Base-by-base conservation (phyloP, 805 yeast species). In the Pichia heedii region DNA sequence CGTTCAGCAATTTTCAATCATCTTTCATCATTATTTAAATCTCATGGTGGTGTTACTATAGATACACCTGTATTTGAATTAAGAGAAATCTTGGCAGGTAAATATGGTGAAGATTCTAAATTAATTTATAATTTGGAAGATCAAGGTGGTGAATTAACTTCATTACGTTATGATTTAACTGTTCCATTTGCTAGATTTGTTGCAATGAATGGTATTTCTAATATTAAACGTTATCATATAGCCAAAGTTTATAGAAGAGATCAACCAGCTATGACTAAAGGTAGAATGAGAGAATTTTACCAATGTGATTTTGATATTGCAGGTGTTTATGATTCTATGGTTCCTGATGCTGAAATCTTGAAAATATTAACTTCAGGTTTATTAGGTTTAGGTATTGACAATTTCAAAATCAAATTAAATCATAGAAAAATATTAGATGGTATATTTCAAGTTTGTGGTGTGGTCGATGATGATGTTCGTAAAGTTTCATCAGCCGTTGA, bases 211-310 rank as follows among this genome's bases (percentile, higher is more conserved):
- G 87, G 85, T 56, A 77, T 93, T 48, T 81, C 86, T 54, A 77
- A 71, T 58, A 90, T 93, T 66, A 93, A 93, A 68, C 76, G 99
- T 61, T 93, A 79, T 63, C 99, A 93, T 68, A 86, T 93, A 51
- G 98, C 99, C 54, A 93, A 93, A 65, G 99, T 93, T 43, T 93
- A 93, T 68, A 81, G 99, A 70, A 84, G 99, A 68, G 99, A 93
- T 63, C 99, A 93, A 67, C 99, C 99, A 5, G 99, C 99, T 9
- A 93, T 93, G 98, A 90, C 97, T 41, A 93, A 93, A 67, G 99
- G 99, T 49, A 79, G 99, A 67, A 93, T 93, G 98, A 84, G 99
- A 76, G 99, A 93, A 67, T 93, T 93, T 59, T 93, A 93, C 66
- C 99, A 93, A 69, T 93, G 99, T 71, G 99, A 93, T 69, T 85